Conservation (phyloP, 2,329 filamentous ascomycete species). For the Mycosphaerelloides madeirae region DNA sequence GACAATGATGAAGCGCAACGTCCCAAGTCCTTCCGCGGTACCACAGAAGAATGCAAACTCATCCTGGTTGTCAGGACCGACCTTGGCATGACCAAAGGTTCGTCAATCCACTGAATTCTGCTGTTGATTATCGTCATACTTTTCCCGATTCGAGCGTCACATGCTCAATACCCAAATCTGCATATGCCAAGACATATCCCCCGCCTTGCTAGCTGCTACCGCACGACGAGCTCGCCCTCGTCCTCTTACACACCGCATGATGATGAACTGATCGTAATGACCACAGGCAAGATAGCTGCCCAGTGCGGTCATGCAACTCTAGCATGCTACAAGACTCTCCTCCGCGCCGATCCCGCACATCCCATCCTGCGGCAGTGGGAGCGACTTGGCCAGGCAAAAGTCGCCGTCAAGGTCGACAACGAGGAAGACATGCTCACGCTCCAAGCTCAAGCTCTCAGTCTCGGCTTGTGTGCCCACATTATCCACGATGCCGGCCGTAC, state of each 20-base stretch:
- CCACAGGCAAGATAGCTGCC: constrained; percentile 86
- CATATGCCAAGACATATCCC: too few species aligned
- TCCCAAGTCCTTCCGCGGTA: constrained; percentile 43
- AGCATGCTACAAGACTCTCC: constrained; percentile 87
- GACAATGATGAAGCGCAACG: constrained; percentile 34
- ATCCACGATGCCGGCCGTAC: constrained; percentile 95
- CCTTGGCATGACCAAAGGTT: constrained; percentile 95
- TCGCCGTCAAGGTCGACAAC: constrained; percentile 81
- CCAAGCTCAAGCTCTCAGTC: constrained; percentile 71
- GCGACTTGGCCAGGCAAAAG: constrained; percentile 54
- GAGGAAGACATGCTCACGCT: constrained; percentile 74
- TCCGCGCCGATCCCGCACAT: constrained; percentile 51
- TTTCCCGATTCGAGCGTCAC: background rate
- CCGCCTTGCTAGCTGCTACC: background rate
- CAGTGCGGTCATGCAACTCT: constrained; percentile 95
- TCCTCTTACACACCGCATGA: background rate
- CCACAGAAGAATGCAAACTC: constrained; percentile 83
- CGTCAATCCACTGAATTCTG: constrained; percentile 22
- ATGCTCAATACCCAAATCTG: too few species aligned
- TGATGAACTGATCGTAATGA: background rate
- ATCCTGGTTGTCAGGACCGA: constrained; percentile 90
- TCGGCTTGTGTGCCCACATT: constrained; percentile 82
- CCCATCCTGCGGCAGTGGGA: constrained; percentile 80
- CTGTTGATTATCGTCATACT: constrained; percentile 4
- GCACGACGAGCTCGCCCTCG: too few species aligned